phyloP scores from a whole-genome alignment of 2,329 filamentous ascomycete genomes.

The Neobulgaria alba region DNA sequence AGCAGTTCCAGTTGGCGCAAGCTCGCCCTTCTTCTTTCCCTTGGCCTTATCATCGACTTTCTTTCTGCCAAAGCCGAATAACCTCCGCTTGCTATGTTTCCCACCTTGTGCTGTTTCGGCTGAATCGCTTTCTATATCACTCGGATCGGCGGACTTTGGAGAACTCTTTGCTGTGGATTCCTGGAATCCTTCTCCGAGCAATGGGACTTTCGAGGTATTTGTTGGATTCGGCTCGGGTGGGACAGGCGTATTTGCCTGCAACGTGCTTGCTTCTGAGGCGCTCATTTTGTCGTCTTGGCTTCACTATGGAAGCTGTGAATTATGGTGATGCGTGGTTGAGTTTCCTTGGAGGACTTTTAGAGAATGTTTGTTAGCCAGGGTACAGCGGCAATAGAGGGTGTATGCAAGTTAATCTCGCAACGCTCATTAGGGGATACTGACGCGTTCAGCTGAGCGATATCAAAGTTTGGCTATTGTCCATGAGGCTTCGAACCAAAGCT shows the following conservation, averaged over 20 bases:
- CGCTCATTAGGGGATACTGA: neutral
- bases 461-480: neutral
- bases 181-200: constrained; percentile 29
- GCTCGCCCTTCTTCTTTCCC: constrained; percentile 30
- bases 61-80: constrained; percentile 57
- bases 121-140: constrained; percentile 21
- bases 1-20: constrained; percentile 15
- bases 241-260: constrained; percentile 23
- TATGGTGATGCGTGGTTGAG: too few relatives aligned
- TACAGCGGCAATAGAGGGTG: neutral
- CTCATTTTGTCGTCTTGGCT: constrained; percentile 20
- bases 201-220: constrained; percentile 23
- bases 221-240: constrained; percentile 14
- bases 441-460: neutral
- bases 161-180: constrained; percentile 15
- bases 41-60: constrained; percentile 41
- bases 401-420: neutral
- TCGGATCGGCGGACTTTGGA: constrained; percentile 20
- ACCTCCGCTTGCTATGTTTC: constrained; percentile 44
- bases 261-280: constrained; percentile 23
- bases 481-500: neutral
- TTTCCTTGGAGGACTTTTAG: too few relatives aligned
- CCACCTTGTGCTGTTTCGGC: constrained; percentile 23
- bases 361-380: constrained; percentile 1
- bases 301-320: neutral